phyloP scores from a whole-genome alignment of 2,329 filamentous ascomycete species.

The Aplosporella prunicola region DNA sequence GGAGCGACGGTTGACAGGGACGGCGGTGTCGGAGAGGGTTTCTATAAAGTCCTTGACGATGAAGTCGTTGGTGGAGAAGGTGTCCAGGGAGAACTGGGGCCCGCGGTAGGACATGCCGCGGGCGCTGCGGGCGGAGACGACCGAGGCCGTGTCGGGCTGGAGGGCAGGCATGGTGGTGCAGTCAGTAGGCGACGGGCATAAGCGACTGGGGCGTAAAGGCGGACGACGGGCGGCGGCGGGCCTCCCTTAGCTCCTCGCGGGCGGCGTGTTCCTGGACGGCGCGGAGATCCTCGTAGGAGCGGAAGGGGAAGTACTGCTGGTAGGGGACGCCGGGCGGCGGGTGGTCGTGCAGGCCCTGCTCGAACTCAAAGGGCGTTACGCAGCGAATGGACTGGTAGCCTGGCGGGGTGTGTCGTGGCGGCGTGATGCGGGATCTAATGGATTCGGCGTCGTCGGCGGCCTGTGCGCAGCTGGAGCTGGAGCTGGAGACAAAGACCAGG shows the following conservation, averaged over 20 bases:
- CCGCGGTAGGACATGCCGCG: constrained; percentile 46
- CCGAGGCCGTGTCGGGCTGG: constrained; percentile 33
- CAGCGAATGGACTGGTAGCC: constrained; percentile 12
- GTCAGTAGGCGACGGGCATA: constrained; percentile 1
- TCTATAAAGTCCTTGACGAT: constrained; percentile 98
- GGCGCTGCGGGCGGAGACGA: constrained; percentile 31
- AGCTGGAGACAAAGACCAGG: constrained; percentile 6
- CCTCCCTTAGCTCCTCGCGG: constrained; percentile 8
- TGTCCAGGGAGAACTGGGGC: constrained; percentile 77
- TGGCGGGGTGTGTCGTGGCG: constrained; percentile 7
- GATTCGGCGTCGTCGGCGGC: too few species aligned
- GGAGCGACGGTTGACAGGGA: constrained; percentile 72
- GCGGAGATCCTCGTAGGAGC: constrained; percentile 11
- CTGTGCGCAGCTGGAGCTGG: not conserved
- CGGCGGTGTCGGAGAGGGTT: constrained; percentile 73
- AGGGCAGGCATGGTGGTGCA: constrained; percentile 24
- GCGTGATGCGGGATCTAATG: too few species aligned
- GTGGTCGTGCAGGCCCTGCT: constrained; percentile 11
- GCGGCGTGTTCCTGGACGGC: constrained; percentile 7
- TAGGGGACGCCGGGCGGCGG: constrained; percentile 10
- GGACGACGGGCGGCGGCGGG: constrained; percentile 9
- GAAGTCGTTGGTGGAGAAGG: constrained; percentile 63
- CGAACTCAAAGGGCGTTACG: constrained; percentile 8
- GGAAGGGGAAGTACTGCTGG: constrained; percentile 10
- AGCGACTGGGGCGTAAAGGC: constrained; percentile 4